phyloP scores from a whole-genome alignment of 306 rosid species.

The Rubus parviflorus region DNA sequence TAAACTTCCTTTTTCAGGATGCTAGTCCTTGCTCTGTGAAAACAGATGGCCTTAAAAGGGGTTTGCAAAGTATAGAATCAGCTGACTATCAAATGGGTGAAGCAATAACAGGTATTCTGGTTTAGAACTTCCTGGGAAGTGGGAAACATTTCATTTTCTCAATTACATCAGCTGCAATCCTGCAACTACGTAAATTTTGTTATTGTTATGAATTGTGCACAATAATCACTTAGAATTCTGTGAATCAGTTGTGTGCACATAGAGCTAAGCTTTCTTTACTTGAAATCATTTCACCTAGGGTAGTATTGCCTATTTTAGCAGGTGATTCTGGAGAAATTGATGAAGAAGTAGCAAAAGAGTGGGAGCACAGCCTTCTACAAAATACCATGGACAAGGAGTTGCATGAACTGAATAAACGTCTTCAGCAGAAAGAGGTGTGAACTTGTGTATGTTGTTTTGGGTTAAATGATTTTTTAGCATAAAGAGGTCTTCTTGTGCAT shows the following conservation, averaged over 20 bases:
- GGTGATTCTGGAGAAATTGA: constrained; percentile 87
- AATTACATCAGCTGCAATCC: not conserved
- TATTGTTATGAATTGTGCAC: not conserved
- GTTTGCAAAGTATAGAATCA: constrained; percentile 61
- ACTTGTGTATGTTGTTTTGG: constrained; percentile 20
- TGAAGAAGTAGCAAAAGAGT: constrained; percentile 91
- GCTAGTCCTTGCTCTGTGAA: constrained; percentile 53
- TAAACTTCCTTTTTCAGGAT: constrained; percentile 62
- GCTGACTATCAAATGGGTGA: constrained; percentile 81
- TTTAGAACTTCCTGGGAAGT: not conserved
- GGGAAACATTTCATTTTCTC: not conserved
- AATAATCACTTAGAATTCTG: not conserved
- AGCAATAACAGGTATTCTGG: constrained; percentile 59
- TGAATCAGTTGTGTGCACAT: constrained; percentile 15
- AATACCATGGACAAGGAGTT: constrained; percentile 96
- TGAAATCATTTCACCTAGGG: constrained; percentile 23
- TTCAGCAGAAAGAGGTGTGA: constrained; percentile 90
- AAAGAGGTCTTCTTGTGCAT: not conserved
- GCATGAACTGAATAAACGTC: constrained; percentile 87
- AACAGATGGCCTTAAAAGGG: constrained; percentile 86
- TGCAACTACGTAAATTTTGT: not conserved
- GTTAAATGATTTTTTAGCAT: not conserved
- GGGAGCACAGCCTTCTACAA: constrained; percentile 98
- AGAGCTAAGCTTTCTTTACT: constrained; percentile 11
- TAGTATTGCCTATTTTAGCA: constrained; percentile 37